Conservation (phyloP, 1,284 basidiomycete genomes). For the Ustilago shanxiensis region DNA sequence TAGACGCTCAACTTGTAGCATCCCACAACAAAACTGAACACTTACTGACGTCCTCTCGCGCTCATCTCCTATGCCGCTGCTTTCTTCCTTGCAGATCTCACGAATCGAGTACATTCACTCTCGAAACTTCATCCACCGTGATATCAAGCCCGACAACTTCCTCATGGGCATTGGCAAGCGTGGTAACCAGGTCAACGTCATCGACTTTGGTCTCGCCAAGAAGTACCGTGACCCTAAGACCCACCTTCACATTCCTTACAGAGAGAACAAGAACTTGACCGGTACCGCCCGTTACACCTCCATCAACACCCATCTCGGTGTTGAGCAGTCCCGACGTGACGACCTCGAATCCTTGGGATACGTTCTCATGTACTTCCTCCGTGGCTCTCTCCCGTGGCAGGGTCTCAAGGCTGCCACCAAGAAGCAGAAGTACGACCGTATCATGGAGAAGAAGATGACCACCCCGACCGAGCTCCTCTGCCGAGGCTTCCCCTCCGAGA, state of each 20-base stretch:
- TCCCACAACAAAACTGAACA: neutral
- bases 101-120: conserved; percentile 99
- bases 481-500: conserved; percentile 70
- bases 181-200: conserved; percentile 99
- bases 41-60: conserved; percentile 6
- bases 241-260: conserved; percentile 98
- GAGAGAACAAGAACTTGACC: conserved; percentile 99
- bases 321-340: conserved; percentile 72
- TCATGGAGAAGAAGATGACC: conserved; percentile 71
- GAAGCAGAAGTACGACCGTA: conserved; percentile 71
- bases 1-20: neutral
- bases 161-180: conserved; percentile 99
- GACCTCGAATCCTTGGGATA: conserved; percentile 69
- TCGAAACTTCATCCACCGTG: conserved; percentile 99
- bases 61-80: neutral
- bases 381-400: conserved; percentile 69
- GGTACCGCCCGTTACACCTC: conserved; percentile 99
- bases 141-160: conserved; percentile 99
- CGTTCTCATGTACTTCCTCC: conserved; percentile 70
- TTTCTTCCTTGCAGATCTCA: conserved; percentile 79
- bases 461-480: conserved; percentile 70
- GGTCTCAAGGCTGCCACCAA: conserved; percentile 70
- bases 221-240: conserved; percentile 99
- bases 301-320: conserved; percentile 98
- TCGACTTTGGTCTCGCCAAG: conserved; percentile 99